Evolutionary conservation across 768 basidiomycete species (phyloP).

Genomic region (Kwoniella shandongensis): DNA sequence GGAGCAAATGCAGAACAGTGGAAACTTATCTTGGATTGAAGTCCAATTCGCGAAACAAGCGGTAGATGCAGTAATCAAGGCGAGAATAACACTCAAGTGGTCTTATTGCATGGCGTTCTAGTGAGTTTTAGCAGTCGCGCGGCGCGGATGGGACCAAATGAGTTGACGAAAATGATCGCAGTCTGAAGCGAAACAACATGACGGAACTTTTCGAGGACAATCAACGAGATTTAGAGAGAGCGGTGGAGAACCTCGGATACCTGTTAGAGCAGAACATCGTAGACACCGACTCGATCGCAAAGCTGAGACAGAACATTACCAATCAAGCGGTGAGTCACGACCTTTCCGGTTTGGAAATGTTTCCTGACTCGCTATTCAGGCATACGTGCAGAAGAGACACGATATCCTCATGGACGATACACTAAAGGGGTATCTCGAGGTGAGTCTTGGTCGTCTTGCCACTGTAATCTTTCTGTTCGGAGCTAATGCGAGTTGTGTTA

Average conservation of each 20-base stretch:
- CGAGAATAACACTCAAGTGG: slow-evolving; percentile 93
- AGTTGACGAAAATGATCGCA: slow-evolving; percentile 7
- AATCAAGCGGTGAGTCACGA: slow-evolving; percentile 75
- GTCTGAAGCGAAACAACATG: slow-evolving; percentile 77
- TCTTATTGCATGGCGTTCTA: slow-evolving; percentile 99
- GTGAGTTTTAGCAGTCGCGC: slow-evolving; percentile 36
- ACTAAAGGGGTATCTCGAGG: slow-evolving; percentile 81
- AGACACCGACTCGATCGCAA: slow-evolving; percentile 76
- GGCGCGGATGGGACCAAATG: slow-evolving; percentile 8
- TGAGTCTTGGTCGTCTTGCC: slow-evolving; percentile 15
- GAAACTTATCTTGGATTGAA: slow-evolving; percentile 94
- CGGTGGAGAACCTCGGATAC: slow-evolving; percentile 92
- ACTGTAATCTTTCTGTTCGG: neutral
- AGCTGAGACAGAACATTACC: slow-evolving; percentile 84
- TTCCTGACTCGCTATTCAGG: slow-evolving; percentile 11
- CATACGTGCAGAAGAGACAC: slow-evolving; percentile 96
- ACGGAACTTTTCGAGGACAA: slow-evolving; percentile 98
- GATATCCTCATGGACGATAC: slow-evolving; percentile 95
- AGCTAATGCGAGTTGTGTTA: neutral
- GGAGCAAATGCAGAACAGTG: slow-evolving; percentile 97
- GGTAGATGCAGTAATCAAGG: slow-evolving; percentile 87
- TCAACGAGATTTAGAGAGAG: slow-evolving; percentile 90
- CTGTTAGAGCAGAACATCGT: slow-evolving; percentile 80
- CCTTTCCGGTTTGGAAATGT: neutral
- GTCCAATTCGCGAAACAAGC: slow-evolving; percentile 99